Evolutionary conservation across 2,329 filamentous ascomycete species (phyloP), one percentile per base, ranked within the genome.

Genomic region (Cordyceps tenuipes): DNA sequence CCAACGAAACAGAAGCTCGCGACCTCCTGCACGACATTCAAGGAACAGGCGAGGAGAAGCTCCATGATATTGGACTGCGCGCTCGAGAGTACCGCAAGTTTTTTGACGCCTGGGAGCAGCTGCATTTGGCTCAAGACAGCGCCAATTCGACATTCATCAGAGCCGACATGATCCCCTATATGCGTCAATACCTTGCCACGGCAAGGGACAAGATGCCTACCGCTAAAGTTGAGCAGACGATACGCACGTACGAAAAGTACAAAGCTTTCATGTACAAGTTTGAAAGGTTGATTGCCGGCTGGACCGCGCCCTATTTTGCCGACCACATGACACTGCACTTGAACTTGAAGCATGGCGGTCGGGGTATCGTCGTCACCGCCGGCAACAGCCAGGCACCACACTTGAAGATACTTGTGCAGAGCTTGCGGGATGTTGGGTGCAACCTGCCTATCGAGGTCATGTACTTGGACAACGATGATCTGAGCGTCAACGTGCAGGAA

Each of bases 401-500:
- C 17, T 21, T 57, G 46, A 50, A 50, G 10, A 57, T 46, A 6
- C 55, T 57, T 3, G 21, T 57, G 5, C 21, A 41, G 21, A 57
- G 21, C 23, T 13, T 57, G 46, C 55, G 55, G 19, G 55, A 50
- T 43, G 36, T 57, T 6, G 55, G 55, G n/a, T 57, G 55, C 55
- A 50, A 5, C 13, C 55, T 57, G 10, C 55, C 55, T 10, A 44
- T 57, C 46, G 55, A 57, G 31, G 36, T 57, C 55, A 57, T 57
- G 55, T 57, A 49, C 8, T 19, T 57, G 3, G 55, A 57, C 21
- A 46, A 57, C 34, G 12, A 8, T 8, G 55, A 57, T n/a, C 44
- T 57, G 15, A 23, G 39, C 17, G 21, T 34, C 46, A 36, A 49
- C 2, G 23, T 43, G 36, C 55, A 50, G 23, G 55, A 23, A 15